Percentiles rank a stretch among this genome's conserved stretches.
Evolutionary conservation across 1,139 yeast species (phyloP).

Genomic region (Pneumocystis murina): DNA sequence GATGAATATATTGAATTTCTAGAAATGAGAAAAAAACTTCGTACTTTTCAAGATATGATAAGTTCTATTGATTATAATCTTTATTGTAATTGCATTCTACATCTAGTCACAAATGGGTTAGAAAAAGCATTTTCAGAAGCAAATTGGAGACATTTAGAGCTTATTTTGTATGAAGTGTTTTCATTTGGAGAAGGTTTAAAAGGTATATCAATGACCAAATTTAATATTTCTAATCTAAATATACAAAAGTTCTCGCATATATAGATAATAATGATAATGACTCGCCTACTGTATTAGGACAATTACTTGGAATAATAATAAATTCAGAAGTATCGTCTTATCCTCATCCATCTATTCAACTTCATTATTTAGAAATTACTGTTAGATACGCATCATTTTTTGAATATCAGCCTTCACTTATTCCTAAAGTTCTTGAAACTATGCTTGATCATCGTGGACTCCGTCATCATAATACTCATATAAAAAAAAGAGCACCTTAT

Average conservation of each 20-base stretch:
- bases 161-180: constrained; percentile 69
- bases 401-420: constrained; percentile 34
- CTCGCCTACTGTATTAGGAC: constrained; percentile 19
- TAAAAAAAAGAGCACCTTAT: constrained; percentile 80
- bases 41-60: constrained; percentile 70
- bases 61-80: constrained; percentile 61
- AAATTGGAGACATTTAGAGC: constrained; percentile 71
- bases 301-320: constrained; percentile 50
- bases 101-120: constrained; percentile 47
- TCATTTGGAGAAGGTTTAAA: constrained; percentile 68
- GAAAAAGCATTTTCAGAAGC: constrained; percentile 16
- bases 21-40: constrained; percentile 60
- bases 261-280: constrained; percentile 6
- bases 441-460: constrained; percentile 73
- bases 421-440: constrained; percentile 52
- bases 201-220: constrained; percentile 7
- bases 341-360: constrained; percentile 60
- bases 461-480: constrained; percentile 56
- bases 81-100: constrained; percentile 54
- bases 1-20: constrained; percentile 64
- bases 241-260: background rate
- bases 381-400: constrained; percentile 65
- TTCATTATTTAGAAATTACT: constrained; percentile 68
- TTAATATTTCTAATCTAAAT: background rate
- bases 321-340: constrained; percentile 27